Base-by-base conservation (phyloP, 2,329 filamentous ascomycete species). In the Cercospora sojina region DNA sequence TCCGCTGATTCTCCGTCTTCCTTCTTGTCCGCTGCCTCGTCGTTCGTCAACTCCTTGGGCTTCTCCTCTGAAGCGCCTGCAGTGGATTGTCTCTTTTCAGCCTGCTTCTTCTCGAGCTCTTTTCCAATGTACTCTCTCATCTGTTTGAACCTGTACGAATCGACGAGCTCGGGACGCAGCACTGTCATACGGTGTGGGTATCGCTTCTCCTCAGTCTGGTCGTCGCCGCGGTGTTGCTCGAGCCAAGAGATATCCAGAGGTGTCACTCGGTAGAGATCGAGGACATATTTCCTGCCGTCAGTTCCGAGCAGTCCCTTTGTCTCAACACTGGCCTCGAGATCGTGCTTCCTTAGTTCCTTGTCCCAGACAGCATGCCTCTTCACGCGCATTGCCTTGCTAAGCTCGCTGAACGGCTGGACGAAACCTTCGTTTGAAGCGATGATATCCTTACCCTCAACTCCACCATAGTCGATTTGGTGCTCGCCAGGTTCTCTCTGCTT, bases 111-210 rank as follows among this genome's bases (percentile, higher is more conserved):
- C 68, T 89, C 87, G 61, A 97, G 80, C 79, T 97, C 91, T 29
- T 85, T 86, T 74, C 91, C 90, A 32, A 97, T 89, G 84, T 92
- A 98, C 75, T 95, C 91, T 69, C 92, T 89, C 84, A 97, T 90
- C 82, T 94, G 96, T 72, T 87, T 83, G 71, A 93, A 90, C 78
- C 90, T 90, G 79, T 94, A 92, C 0, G 89, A 86, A 73, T 98
- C 94, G 20, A 99, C 88, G 31, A 99, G 85, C 80, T 99, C 95
- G 13, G 92, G 88, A 71, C 95, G 88, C 65, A 99, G 84, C 31
- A 97, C 92, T 1, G 95, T 93, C 95, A 99, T 99, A 55, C 92
- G 89, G 79, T 99, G 95, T 55, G 95, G 95, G 76, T 99, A 99
- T 65, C 86, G 83, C 61, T 82, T 72, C 79, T 80, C 63, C 82